Conservation (phyloP, 345 rosid genomes). For the Heritiera fomes region DNA sequence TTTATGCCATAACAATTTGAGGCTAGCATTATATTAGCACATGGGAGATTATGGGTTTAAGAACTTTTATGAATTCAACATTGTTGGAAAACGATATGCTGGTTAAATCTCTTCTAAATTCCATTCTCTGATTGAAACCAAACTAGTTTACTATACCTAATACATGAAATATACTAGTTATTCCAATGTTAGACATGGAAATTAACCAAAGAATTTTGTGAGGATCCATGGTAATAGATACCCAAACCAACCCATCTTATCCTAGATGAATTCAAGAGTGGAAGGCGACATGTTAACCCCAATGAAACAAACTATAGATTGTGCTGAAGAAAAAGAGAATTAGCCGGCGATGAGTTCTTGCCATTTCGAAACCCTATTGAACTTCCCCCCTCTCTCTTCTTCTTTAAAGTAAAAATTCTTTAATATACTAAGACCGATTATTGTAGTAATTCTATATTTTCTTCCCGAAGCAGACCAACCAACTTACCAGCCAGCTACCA, state of each 20-base stretch:
- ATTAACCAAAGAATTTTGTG: background rate
- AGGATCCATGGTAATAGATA: background rate
- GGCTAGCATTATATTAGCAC: too few relatives aligned
- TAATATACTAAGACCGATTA: background rate
- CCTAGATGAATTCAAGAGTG: background rate
- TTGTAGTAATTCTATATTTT: background rate
- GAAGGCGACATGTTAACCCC: background rate
- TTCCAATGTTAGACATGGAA: background rate
- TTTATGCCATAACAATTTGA: background rate
- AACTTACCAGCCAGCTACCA: background rate
- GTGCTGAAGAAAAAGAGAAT: too few relatives aligned
- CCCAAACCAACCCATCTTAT: background rate
- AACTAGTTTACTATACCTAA: background rate
- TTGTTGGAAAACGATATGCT: background rate
- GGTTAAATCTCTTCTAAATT: background rate
- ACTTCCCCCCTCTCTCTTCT: background rate
- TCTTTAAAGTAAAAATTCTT: background rate
- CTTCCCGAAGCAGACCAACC: background rate
- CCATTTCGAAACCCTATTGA: constrained; percentile 5
- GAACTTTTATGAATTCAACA: background rate
- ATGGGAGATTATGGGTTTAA: background rate
- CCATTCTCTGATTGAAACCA: background rate
- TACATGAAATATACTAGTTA: background rate
- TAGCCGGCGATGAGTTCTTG: background rate
- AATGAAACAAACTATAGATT: background rate